A percentile compares a stretch with the other conserved stretches of the same genome.
Conservation (phyloP, 139 green algal genomes). For the Astrephomene gubernaculifera region DNA sequence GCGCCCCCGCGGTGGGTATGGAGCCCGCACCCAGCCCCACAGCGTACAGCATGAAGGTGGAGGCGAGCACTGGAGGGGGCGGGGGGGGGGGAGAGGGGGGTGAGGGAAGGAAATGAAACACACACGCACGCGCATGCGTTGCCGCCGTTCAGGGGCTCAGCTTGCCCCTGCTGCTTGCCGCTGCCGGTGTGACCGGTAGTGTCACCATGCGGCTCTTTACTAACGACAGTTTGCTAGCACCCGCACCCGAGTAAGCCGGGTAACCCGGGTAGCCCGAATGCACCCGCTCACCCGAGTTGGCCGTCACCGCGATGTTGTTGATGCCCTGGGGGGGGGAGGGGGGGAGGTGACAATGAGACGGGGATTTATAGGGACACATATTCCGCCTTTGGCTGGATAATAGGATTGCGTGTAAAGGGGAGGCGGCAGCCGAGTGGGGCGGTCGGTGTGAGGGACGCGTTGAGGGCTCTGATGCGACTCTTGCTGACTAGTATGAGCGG, state of each 20-base stretch:
- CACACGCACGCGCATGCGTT: not conserved
- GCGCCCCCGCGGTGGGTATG: constrained; percentile 76
- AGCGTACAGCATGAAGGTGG: constrained; percentile 85
- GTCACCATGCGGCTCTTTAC: no score
- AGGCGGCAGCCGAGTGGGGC: not conserved
- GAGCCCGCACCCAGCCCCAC: constrained; percentile 76
- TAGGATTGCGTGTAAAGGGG: not conserved
- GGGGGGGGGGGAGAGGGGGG: not conserved
- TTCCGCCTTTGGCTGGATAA: no score
- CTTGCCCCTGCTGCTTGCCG: not conserved
- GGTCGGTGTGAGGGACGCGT: not conserved
- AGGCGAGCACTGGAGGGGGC: constrained; percentile 67
- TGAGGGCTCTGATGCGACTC: no score
- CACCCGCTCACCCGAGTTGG: constrained; percentile 49
- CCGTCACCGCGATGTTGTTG: constrained; percentile 66
- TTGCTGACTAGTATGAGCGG: no score
- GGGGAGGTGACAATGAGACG: not conserved
- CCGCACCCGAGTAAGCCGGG: no score
- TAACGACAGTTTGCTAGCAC: no score
- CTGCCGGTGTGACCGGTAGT: no score
- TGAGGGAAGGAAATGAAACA: not conserved
- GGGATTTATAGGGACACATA: no score
- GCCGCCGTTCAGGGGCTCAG: not conserved
- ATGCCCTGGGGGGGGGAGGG: constrained; percentile 8
- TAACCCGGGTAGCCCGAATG: not conserved